phyloP scores from a whole-genome alignment of 495 filamentous ascomycete genomes.

The Xylaria longipes region DNA sequence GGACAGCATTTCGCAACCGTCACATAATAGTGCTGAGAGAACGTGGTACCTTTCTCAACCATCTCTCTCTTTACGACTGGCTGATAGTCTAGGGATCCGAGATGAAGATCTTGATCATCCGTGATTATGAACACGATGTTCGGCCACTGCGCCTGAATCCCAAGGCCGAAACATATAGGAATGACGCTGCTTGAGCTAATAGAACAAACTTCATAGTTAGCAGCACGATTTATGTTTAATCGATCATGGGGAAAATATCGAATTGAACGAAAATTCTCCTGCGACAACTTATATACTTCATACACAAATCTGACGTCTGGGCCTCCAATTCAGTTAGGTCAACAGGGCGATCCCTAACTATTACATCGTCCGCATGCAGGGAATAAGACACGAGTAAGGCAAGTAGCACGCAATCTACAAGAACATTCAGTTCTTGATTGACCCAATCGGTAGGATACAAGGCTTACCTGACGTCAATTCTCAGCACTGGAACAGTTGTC shows the following conservation, averaged over 20 bases:
- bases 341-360: background rate
- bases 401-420: background rate
- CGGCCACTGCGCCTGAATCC: constrained; percentile 29
- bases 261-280: background rate
- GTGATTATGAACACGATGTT: constrained; percentile 61
- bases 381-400: background rate
- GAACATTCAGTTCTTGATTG: background rate
- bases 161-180: background rate
- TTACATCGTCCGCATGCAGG: constrained; percentile 7
- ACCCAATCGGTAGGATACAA: too few relatives aligned
- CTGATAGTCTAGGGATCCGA: constrained; percentile 54
- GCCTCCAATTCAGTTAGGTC: background rate
- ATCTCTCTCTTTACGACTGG: constrained; percentile 47
- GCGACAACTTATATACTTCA: background rate
- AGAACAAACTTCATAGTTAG: background rate
- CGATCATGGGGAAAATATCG: background rate
- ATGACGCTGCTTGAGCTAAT: background rate
- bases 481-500: background rate
- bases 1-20: constrained; percentile 56
- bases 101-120: constrained; percentile 59
- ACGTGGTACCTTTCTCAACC: constrained; percentile 51
- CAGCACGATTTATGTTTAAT: background rate
- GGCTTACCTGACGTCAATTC: background rate
- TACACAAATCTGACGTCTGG: background rate
- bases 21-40: constrained; percentile 55